Base-by-base conservation (phyloP, 306 rosid genomes). In the Cicer judaicum region DNA sequence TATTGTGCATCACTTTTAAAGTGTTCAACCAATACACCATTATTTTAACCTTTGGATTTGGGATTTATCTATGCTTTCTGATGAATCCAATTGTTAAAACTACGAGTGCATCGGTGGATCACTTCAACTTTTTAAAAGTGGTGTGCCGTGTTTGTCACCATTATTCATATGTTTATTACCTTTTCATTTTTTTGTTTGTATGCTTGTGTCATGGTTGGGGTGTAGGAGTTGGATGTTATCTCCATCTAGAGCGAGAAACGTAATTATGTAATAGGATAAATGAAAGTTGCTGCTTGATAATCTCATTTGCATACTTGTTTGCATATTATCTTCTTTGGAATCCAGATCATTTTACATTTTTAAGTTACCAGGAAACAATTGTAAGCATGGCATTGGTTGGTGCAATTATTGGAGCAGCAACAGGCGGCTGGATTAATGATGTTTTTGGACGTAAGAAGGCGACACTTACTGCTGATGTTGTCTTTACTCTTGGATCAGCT, bases 381-480 rank as follows among this genome's bases (percentile, higher is more conserved):
- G 96, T 90, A 9, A 90, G 96, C 86, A 88, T 88, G 93, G 96
- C 96, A 29, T 73, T 90, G 83, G 89, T 87, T 63, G 96, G 96
- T 80, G 96, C 96, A 52, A 87, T 88, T 1, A 60, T 88, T 78
- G 93, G 96, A 73, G 96, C 96, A 41, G 82, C 93, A 56, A 71
- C 85, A 13, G 96, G 91, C 44, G 96, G 96, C 55, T 90, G 93
- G 96, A 83, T 90, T 68, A 90, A 88, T n/a, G 96, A 90, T 82
- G 74, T 67, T 59, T 87, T 80, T 38, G 93, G 96, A 10, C 88
- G 96, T 47, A 90, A 90, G 83, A 88, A 83, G 85, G 96, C 96
- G 8, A 86, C 91, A 64, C 82, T 90, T 64, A 81, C 82, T 70
- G 88, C 96, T 57, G 96, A 90, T 82, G 46, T 85, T 43, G 80